Base-by-base conservation (phyloP, 441 rosid species). In the Populus hybrid region DNA sequence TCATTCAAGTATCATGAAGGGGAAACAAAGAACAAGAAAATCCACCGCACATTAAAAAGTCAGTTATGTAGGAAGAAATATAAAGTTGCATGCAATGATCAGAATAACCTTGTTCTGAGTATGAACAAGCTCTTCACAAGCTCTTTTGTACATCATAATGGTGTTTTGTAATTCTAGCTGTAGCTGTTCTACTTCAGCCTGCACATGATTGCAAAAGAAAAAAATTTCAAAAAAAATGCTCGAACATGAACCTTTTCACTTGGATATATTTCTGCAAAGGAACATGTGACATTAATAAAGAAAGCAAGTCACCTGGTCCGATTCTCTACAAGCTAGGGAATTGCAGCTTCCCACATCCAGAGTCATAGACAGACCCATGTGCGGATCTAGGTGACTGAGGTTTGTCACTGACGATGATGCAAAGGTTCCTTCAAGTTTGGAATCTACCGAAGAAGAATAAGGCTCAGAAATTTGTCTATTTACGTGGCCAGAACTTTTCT, bases 61-160 rank as follows among this genome's bases (percentile, higher is more conserved):
- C 42, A 38, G 11, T 38, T 38, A 38, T 38, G 42, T 38, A 8
- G 10, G 42, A 1, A 36, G 40, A 36, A 36, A 38, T 38, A 38
- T 38, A 9, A 38, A 38, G 11, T 9, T n/a, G 36, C 40, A 67
- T 70, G 68, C 65, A 70, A 54, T 23, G n/a, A 6, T 36, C 16
- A 14, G n/a, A 59, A 24, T 34, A 59, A 94, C 97, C 95, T 95
- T 85, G 73, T 84, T 90, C 79, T 91, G 95, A 73, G 91, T 83
- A 78, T 85, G 89, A 30, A 93, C 89, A 61, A 95, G 89, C 84
- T 93, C 94, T 84, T 87, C 93, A 70, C 97, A 89, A 81, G 93
- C 91, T 76, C 82, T 77, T 79, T 87, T 84, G 80, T 93, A 93
- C 99, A 90, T 86, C 66, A 86, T 73, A 75, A 89, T 76, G 10